A percentile compares a stretch with the other conserved stretches of the same genome.
Conservation (phyloP, 805 yeast species). For the Starmerella floris region DNA sequence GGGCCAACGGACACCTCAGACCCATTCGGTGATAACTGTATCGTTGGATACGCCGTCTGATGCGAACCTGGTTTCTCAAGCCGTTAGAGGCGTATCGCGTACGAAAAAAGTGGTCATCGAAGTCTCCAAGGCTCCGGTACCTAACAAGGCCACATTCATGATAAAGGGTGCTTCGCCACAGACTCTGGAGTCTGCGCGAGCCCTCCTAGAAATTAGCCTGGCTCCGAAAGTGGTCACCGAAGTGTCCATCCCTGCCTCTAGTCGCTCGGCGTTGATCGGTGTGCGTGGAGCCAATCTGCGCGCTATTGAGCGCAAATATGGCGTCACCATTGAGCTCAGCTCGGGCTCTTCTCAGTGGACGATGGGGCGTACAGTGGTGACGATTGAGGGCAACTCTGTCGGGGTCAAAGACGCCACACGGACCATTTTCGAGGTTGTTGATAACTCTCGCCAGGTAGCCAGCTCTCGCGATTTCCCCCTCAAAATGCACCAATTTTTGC, state of each 20-base stretch:
- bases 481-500: background rate
- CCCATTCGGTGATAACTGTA: background rate
- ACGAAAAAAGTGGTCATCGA: conserved; percentile 13
- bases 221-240: conserved; percentile 9
- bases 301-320: conserved; percentile 3
- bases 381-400: conserved; percentile 6
- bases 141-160: conserved; percentile 15
- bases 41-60: conserved; percentile 8
- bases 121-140: conserved; percentile 11
- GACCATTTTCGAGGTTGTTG: conserved; percentile 1
- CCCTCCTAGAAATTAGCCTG: conserved; percentile 7
- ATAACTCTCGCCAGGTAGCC: conserved; percentile 5
- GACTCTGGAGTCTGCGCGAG: conserved; percentile 8
- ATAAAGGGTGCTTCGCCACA: conserved; percentile 13
- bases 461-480: conserved; percentile 5
- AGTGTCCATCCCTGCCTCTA: conserved; percentile 11
- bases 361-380: conserved; percentile 7
- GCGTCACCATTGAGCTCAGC: conserved; percentile 9
- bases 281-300: conserved; percentile 17
- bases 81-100: conserved; percentile 6
- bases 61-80: background rate
- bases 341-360: conserved; percentile 5
- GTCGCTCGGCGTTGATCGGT: conserved; percentile 19
- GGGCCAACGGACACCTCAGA: background rate
- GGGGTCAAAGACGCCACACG: conserved; percentile 1